phyloP scores from a whole-genome alignment of 805 yeast genomes.

The Candida coleopterorum region DNA sequence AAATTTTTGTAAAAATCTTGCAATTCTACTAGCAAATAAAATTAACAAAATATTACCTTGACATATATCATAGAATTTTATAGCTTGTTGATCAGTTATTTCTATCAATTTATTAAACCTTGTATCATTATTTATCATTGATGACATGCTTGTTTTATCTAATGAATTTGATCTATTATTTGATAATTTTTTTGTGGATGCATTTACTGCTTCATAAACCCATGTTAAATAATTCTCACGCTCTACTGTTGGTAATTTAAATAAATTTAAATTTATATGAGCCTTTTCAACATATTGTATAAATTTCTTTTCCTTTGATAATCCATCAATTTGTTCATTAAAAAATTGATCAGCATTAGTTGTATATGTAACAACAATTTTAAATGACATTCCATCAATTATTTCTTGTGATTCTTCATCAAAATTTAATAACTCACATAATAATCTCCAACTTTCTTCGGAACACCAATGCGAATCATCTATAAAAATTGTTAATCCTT shows the following conservation, averaged over 20 bases:
- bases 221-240: not conserved
- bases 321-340: constrained; percentile 2
- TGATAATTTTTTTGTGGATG: too few relatives aligned
- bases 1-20: constrained; percentile 4
- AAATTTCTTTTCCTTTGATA: not conserved
- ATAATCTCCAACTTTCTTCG: constrained; percentile 22
- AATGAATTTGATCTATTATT: constrained; percentile 2
- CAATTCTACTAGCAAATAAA: constrained; percentile 3
- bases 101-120: not conserved
- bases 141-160: constrained; percentile 7
- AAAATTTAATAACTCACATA: constrained; percentile 23
- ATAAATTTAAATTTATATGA: not conserved
- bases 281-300: constrained; percentile 1
- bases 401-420: constrained; percentile 8
- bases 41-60: constrained; percentile 3
- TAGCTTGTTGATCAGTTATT: constrained; percentile 3
- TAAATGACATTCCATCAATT: constrained; percentile 10
- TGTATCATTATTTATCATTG: constrained; percentile 4
- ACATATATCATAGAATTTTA: constrained; percentile 3
- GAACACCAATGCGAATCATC: constrained; percentile 47
- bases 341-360: constrained; percentile 6
- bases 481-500: constrained; percentile 41
- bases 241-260: constrained; percentile 2
- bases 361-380: constrained; percentile 4
- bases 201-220: constrained; percentile 3